Base-by-base conservation (phyloP, 371 early-diverging fungal genomes). In the Mucor saturninus region DNA sequence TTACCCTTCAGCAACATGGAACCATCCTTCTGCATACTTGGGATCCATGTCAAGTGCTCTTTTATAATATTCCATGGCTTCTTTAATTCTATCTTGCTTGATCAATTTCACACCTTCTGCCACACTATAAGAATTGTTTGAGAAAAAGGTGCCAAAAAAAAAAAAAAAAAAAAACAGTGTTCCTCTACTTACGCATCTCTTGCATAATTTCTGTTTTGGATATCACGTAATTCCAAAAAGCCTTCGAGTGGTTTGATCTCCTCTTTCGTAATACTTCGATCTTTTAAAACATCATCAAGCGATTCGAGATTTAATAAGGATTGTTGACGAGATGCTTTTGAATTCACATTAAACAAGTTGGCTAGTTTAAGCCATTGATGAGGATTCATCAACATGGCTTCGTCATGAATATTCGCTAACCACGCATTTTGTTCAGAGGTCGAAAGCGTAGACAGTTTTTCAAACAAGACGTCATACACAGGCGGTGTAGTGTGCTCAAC, bases 1-100 rank as follows among this genome's bases (percentile, higher is more conserved):
- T 71, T 77, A 80, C 80, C 69, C 67, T 71, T 80, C 77, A 50
- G 74, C 74, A 11, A 75, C 75, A 56, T 75, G 80, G 49, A 65
- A 78, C 79, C 77, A 78, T 0, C 71, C 79, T 48, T 81, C 79
- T n/a, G 81, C 75, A 61, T 76, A 81, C 67, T 76, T 76, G 8
- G 79, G 75, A 53, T 81, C 81, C 81, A 81, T 81, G 42, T 81
- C 79, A 35, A 78, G 55, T 38, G 79, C 79, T n/a, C 81, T 65
- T 48, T 78, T 76, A 51, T 78, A 81, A 59, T 60, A 72, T 7
- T 78, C 75, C 72, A 75, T 59, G 1, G 81, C 81, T 26, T 76
- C 75, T 26, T 69, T 67, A 1, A 71, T 28, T 38, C 61, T 61
- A 30, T 71, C 69, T 29, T 71, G 61, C 48, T 72, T 70, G 15